phyloP scores from a whole-genome alignment of 192 early-diverging fungal genomes.

The Coemansia sp. region DNA sequence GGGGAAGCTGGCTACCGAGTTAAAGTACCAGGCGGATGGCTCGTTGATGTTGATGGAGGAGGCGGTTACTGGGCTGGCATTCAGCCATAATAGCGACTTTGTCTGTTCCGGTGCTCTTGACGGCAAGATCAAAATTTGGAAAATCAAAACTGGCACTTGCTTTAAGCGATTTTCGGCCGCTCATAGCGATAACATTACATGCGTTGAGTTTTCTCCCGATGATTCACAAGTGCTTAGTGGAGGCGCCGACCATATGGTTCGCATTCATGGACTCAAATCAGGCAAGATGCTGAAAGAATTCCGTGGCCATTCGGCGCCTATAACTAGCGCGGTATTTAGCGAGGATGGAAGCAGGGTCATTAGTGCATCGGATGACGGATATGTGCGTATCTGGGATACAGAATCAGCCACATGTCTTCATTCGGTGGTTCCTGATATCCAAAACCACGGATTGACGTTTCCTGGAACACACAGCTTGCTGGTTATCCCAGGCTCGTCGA shows the following conservation, averaged over 20 bases:
- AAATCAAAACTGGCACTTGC: constrained; percentile 69
- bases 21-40: constrained; percentile 86
- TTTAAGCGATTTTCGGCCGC: constrained; percentile 73
- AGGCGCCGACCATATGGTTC: constrained; percentile 75
- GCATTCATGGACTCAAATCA: constrained; percentile 88
- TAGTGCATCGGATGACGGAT: constrained; percentile 84
- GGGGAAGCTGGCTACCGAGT: constrained; percentile 82
- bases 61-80: constrained; percentile 73
- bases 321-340: constrained; percentile 78
- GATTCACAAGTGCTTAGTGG: constrained; percentile 75
- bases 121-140: constrained; percentile 90
- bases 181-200: constrained; percentile 81
- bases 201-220: constrained; percentile 74
- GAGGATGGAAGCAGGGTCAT: constrained; percentile 68
- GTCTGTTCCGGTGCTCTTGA: constrained; percentile 81
- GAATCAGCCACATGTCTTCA: constrained; percentile 65
- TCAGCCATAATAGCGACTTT: constrained; percentile 70
- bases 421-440: constrained; percentile 53
- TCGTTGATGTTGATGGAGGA: constrained; percentile 86
- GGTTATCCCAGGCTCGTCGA: constrained; percentile 66
- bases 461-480: constrained; percentile 55
- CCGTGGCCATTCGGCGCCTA: constrained; percentile 85
- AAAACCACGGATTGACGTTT: constrained; percentile 55
- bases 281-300: constrained; percentile 91
- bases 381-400: constrained; percentile 84